Percentiles rank a stretch among this genome's conserved stretches.
Conservation (phyloP, 2,329 filamentous ascomycete species). For the Aureobasidium sp. region DNA sequence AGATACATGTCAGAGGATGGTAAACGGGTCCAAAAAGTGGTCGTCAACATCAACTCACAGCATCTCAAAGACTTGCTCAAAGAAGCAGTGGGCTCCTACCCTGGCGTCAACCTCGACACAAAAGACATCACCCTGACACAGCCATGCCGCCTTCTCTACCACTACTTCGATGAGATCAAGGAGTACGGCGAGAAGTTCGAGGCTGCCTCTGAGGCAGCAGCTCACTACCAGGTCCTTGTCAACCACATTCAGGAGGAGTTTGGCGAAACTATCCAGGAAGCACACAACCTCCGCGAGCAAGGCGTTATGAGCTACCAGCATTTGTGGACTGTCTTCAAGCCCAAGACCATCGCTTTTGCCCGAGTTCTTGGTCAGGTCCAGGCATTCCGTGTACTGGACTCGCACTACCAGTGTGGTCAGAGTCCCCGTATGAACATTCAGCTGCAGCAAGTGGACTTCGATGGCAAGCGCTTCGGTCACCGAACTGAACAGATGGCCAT, state of each 20-base stretch:
- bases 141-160: slow-evolving; percentile 22
- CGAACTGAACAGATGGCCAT: slow-evolving; percentile 14
- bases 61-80: slow-evolving; percentile 23
- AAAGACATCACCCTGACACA: slow-evolving; percentile 22
- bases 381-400: slow-evolving; percentile 22
- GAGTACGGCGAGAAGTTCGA: slow-evolving; percentile 16
- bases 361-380: slow-evolving; percentile 23
- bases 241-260: slow-evolving; percentile 21
- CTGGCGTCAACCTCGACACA: slow-evolving; percentile 23
- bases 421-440: slow-evolving; percentile 21
- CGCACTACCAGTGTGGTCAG: slow-evolving; percentile 20
- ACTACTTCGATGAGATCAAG: slow-evolving; percentile 23
- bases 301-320: slow-evolving; percentile 28
- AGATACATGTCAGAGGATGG: slow-evolving; percentile 15
- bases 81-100: slow-evolving; percentile 18
- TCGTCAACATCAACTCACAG: slow-evolving; percentile 22
- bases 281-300: slow-evolving; percentile 21
- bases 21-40: slow-evolving; percentile 17
- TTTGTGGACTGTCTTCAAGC: slow-evolving; percentile 38
- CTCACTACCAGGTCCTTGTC: slow-evolving; percentile 26
- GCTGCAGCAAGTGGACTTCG: slow-evolving; percentile 25
- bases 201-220: slow-evolving; percentile 21
- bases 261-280: slow-evolving; percentile 24
- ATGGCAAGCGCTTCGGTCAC: slow-evolving; percentile 25
- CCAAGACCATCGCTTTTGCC: slow-evolving; percentile 22